Conservation (phyloP, 202 grass and related monocot genomes). For the Zizania palustris region DNA sequence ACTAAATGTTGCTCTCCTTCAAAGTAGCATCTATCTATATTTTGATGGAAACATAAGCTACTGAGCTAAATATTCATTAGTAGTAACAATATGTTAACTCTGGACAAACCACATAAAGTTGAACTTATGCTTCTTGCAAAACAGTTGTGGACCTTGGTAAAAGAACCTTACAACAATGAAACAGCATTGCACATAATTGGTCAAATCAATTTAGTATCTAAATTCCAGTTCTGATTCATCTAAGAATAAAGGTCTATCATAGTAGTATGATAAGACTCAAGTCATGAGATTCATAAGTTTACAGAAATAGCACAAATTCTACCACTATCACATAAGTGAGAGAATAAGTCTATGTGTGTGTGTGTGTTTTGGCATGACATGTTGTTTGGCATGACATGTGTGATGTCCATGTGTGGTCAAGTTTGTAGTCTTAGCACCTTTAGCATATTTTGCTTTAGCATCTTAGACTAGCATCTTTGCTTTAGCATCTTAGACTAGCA, state of each 20-base stretch:
- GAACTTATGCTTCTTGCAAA: neutral
- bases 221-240: neutral
- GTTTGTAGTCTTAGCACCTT: no score
- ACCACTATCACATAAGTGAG: no score
- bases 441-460: no score
- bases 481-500: no score
- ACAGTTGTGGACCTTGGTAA: neutral
- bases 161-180: neutral
- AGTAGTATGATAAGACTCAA: neutral
- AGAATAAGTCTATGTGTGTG: no score
- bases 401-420: no score
- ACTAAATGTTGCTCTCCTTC: conserved; percentile 18
- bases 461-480: no score
- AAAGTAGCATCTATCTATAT: conserved; percentile 6
- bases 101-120: neutral
- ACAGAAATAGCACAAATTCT: no score
- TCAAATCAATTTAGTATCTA: neutral
- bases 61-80: neutral
- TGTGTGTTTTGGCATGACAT: no score
- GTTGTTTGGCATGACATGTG: no score
- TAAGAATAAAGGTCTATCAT: neutral
- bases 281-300: conserved; percentile 6
- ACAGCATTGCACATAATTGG: neutral
- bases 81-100: conserved; percentile 17
- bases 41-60: neutral